Evolutionary conservation across 257 asterid species (phyloP), one percentile per base, ranked within the genome.

Genomic region (Voacanga thouarsii): DNA sequence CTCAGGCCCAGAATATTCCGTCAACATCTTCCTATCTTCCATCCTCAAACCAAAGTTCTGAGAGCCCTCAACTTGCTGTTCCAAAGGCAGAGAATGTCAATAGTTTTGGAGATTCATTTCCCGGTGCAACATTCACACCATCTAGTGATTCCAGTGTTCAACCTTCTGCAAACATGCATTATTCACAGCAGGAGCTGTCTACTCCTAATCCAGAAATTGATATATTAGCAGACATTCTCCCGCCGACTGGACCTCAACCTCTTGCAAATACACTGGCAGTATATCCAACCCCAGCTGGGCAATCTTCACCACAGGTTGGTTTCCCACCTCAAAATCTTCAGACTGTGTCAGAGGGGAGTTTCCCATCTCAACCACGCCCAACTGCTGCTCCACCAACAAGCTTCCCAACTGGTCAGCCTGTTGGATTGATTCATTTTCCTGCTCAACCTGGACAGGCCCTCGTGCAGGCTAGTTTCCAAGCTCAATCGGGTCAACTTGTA

Each of bases 181-280:
- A 81, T 75, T 33, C 74, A 51, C 90, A 88, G 64, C 92, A 85
- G 70, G 92, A 89, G 79, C 73, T 84, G 14, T 82, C 97, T 56
- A 77, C 85, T 50, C 69, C 85, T 51, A 73, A 57, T 83, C 86
- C 80, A 18, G 93, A 91, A 56, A 55, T 90, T 80, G 98, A 96
- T 84, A 89, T 96, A 82, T 89, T 96, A 85, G 99, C 97, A 1
- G 97, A 92, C 83, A 93, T 96, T 83, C 97, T 96, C 72, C 99
- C 97, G 18, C 94, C 92, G 21, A 84, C 97, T 59, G 91, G 83
- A 77, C 84, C 88, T 65, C 85, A 87, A 37, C 80, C 84, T 60
- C 73, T 73, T 76, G 85, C 69, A 77, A 76, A 60, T 77, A 10
- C 93, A 77, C 89, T 81, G 82, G 60, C 77, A 69, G 85, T 80